A percentile compares a stretch with the other conserved stretches of the same genome.
phyloP scores from a whole-genome alignment of 306 rosid species.

The Trichosanthes cucumerina region DNA sequence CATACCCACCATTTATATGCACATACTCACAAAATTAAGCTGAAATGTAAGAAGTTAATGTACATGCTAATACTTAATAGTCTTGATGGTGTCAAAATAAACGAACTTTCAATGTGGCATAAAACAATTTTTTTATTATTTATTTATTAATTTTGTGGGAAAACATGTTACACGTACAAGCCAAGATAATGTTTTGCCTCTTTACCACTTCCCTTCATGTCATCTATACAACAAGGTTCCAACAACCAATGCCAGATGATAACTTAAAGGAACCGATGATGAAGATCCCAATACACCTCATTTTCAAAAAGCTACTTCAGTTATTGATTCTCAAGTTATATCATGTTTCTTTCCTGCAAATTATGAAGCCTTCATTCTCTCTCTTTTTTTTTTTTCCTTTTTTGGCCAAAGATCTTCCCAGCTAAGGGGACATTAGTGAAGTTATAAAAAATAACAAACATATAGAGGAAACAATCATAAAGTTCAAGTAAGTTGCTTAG shows the following conservation, averaged over 20 bases:
- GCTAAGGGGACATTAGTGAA: neutral
- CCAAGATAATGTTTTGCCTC: neutral
- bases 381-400: neutral
- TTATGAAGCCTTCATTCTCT: neutral
- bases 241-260: neutral
- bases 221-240: neutral
- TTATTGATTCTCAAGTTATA: neutral
- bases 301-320: neutral
- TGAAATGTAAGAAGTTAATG: neutral
- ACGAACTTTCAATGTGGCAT: neutral
- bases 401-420: neutral
- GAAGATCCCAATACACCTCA: neutral
- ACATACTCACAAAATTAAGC: neutral
- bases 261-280: neutral
- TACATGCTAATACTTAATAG: neutral
- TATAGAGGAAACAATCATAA: neutral
- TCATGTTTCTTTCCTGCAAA: neutral
- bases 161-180: neutral
- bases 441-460: neutral
- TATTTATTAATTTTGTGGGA: neutral
- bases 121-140: neutral
- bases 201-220: neutral
- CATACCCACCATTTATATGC: neutral
- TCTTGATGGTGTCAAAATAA: neutral
- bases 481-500: neutral